Percentiles rank a stretch among this genome's conserved stretches.
These are phyloP conservation scores for Pulveroboletus ravenelii DNA, from an alignment of 768 basidiomycete species.

Conservation along the genomic window DNA sequence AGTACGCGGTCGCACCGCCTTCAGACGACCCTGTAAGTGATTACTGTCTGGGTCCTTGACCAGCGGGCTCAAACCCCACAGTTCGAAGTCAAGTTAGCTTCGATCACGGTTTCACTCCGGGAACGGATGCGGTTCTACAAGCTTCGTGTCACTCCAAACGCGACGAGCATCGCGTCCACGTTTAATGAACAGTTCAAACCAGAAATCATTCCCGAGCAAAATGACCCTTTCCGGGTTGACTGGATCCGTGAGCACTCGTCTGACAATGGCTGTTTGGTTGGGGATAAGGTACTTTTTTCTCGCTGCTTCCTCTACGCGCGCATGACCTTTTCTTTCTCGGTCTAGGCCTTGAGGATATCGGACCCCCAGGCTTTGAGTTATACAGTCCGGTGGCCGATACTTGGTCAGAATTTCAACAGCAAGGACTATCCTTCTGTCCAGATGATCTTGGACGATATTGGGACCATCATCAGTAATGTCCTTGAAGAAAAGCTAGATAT, in stretches of 20 bases:
- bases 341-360: conserved; percentile 63
- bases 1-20: conserved; percentile 41
- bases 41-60: background rate
- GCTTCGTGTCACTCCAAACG: conserved; percentile 67
- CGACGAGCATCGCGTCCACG: conserved; percentile 61
- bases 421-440: conserved; percentile 70
- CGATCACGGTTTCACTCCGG: conserved; percentile 65
- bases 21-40: conserved; percentile 62
- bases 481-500: conserved; percentile 63
- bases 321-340: conserved; percentile 8
- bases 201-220: conserved; percentile 78
- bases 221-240: conserved; percentile 77
- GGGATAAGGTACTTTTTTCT: conserved; percentile 53
- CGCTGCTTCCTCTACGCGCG: background rate
- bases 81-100: conserved; percentile 75
- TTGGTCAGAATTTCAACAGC: conserved; percentile 78
- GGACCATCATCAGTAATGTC: conserved; percentile 57
- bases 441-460: conserved; percentile 72
- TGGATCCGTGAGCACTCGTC: conserved; percentile 66
- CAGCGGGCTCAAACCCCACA: conserved; percentile 24
- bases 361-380: conserved; percentile 68
- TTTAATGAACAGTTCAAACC: conserved; percentile 84
- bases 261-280: conserved; percentile 49
- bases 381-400: conserved; percentile 76
- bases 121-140: conserved; percentile 87